Conservation (phyloP, 495 filamentous ascomycete genomes). For the Hamigera avellanea region DNA sequence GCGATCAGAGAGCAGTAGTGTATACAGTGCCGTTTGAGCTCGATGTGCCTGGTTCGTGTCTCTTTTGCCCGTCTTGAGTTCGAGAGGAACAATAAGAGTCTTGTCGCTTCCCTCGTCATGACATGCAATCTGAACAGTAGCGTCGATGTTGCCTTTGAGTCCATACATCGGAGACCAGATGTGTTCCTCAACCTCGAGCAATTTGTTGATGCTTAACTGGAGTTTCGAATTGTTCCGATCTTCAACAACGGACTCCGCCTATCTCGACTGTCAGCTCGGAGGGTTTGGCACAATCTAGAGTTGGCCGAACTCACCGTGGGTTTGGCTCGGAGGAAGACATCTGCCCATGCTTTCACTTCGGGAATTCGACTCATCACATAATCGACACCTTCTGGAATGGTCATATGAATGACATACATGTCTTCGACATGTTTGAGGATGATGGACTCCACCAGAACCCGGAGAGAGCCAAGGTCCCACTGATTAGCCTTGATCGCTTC, state of each 20-base stretch:
- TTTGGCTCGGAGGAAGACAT: conserved; percentile 57
- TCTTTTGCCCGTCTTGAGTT: conserved; percentile 87
- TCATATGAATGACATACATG: conserved; percentile 71
- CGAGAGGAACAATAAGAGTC: conserved; percentile 78
- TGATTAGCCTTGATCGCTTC: conserved; percentile 72
- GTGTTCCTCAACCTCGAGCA: conserved; percentile 94
- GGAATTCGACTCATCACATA: conserved; percentile 70
- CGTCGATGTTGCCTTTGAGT: conserved; percentile 94
- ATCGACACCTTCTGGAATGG: conserved; percentile 54
- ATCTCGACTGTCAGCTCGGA: conserved; percentile 10
- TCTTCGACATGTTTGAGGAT: conserved; percentile 67
- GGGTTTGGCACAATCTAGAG: not conserved
- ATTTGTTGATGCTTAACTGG: conserved; percentile 76
- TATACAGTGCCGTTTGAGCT: conserved; percentile 92
- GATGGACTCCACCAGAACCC: conserved; percentile 48
- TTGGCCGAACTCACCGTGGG: conserved; percentile 46
- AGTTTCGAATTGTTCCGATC: conserved; percentile 63
- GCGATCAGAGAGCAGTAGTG: conserved; percentile 80
- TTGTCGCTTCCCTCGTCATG: conserved; percentile 48
- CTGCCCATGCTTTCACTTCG: conserved; percentile 72
- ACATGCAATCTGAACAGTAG: conserved; percentile 87
- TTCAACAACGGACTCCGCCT: conserved; percentile 63
- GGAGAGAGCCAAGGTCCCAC: conserved; percentile 63
- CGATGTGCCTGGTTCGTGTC: conserved; percentile 63
- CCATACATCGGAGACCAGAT: conserved; percentile 97